Conservation (phyloP, 441 rosid species). For the Pelargonium australe region DNA sequence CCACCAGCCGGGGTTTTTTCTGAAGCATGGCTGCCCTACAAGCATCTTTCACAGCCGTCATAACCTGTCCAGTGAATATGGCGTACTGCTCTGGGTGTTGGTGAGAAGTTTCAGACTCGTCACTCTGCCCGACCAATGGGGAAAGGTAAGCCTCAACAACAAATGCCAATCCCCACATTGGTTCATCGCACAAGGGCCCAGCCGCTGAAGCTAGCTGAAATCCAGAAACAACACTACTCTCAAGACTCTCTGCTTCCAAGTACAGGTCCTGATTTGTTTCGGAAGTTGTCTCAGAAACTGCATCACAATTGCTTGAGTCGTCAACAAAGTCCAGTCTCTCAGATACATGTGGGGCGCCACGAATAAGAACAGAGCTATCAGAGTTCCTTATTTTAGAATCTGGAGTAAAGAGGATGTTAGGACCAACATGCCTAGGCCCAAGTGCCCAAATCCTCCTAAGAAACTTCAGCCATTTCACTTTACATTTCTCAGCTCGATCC, state of each 20-base stretch:
- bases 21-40: constrained; percentile 74
- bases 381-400: constrained; percentile 34
- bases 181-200: constrained; percentile 89
- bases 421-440: constrained; percentile 89
- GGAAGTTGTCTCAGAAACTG: constrained; percentile 18
- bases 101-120: constrained; percentile 31
- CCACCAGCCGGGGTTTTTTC: constrained; percentile 72
- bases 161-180: constrained; percentile 93
- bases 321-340: constrained; percentile 59
- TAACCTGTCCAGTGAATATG: constrained; percentile 74
- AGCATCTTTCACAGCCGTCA: constrained; percentile 82
- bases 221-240: constrained; percentile 72
- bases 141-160: constrained; percentile 53
- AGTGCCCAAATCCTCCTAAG: constrained; percentile 83
- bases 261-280: constrained; percentile 34
- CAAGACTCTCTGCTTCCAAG: constrained; percentile 56
- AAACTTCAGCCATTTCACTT: constrained; percentile 60
- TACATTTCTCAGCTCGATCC: constrained; percentile 54
- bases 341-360: constrained; percentile 67
- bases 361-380: constrained; percentile 43
- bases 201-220: constrained; percentile 83
- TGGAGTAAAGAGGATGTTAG: constrained; percentile 80
- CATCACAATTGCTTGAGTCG: constrained; percentile 24
- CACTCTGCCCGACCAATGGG: constrained; percentile 30
- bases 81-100: constrained; percentile 59